These are phyloP conservation scores for Coccomyxa sp. DNA, from an alignment of 139 green algal species.

Conservation along the genomic window DNA sequence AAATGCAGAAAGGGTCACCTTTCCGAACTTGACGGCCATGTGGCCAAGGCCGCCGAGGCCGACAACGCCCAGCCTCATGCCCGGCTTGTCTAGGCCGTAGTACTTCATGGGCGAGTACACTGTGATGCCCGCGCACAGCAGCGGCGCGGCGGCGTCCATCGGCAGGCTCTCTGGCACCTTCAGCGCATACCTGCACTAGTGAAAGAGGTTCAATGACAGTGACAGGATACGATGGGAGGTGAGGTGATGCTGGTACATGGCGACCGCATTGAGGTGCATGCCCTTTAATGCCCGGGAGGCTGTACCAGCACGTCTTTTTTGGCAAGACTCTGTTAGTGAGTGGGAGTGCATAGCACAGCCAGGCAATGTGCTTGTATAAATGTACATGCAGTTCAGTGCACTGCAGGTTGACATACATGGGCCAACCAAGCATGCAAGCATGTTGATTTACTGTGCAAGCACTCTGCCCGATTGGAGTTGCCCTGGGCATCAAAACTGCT, in stretches of 20 bases:
- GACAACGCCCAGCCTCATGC: slow-evolving; percentile 66
- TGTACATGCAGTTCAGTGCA: too few relatives aligned
- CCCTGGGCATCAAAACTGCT: too few relatives aligned
- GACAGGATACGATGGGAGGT: background rate
- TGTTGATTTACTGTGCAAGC: too few relatives aligned
- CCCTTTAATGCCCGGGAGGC: background rate
- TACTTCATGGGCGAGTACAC: slow-evolving; percentile 58
- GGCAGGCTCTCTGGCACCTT: slow-evolving; percentile 54
- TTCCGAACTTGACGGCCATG: slow-evolving; percentile 69
- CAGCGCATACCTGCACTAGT: slow-evolving; percentile 34
- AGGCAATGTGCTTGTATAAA: too few relatives aligned
- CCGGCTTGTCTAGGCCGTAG: slow-evolving; percentile 71
- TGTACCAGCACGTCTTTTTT: background rate
- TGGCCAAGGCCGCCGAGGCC: slow-evolving; percentile 66
- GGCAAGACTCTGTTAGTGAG: too few relatives aligned
- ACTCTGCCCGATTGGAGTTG: too few relatives aligned
- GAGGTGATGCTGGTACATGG: background rate
- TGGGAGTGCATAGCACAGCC: too few relatives aligned
- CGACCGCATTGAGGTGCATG: too few relatives aligned
- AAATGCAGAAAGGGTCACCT: too few relatives aligned
- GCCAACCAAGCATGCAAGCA: too few relatives aligned
- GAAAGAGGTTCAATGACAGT: background rate
- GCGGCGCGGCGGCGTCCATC: slow-evolving; percentile 55
- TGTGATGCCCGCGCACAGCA: slow-evolving; percentile 83
- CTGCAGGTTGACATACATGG: too few relatives aligned